Conservation (phyloP, 352 stramenopile species). For the Phytophthora agathidicida region DNA sequence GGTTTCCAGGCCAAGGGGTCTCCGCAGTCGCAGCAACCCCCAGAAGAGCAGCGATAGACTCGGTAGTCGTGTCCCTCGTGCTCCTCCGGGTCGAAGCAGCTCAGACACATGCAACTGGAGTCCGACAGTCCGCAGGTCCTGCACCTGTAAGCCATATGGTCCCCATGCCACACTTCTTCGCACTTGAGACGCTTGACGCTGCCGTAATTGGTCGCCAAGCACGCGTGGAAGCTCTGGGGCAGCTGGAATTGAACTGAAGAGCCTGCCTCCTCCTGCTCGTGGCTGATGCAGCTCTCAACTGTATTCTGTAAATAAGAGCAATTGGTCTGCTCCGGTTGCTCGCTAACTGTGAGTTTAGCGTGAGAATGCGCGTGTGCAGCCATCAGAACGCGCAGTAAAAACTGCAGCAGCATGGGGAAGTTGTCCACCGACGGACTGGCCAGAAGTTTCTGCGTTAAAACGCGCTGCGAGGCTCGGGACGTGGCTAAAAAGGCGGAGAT, state of each 20-base stretch:
- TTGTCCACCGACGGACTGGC: conserved; percentile 16
- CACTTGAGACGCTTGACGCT: conserved; percentile 80
- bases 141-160: conserved; percentile 89
- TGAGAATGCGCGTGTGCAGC: conserved; percentile 50
- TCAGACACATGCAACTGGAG: conserved; percentile 88
- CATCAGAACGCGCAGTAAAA: conserved; percentile 69
- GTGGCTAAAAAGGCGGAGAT: conserved; percentile 49
- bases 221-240: conserved; percentile 49
- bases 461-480: conserved; percentile 42
- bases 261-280: conserved; percentile 39
- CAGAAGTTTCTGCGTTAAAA: conserved; percentile 41
- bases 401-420: conserved; percentile 65
- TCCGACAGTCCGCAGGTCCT: conserved; percentile 84
- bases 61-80: conserved; percentile 84
- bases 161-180: conserved; percentile 87
- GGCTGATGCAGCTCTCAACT: conserved; percentile 37
- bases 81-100: conserved; percentile 79
- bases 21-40: conserved; percentile 84
- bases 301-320: conserved; percentile 43
- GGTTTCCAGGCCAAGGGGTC: conserved; percentile 81
- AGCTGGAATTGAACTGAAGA: conserved; percentile 34
- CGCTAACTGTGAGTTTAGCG: not conserved
- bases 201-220: conserved; percentile 58
- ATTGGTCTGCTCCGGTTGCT: not conserved
- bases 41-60: conserved; percentile 82